phyloP scores from a whole-genome alignment of 768 basidiomycete genomes.

The Amanita molliuscula region DNA sequence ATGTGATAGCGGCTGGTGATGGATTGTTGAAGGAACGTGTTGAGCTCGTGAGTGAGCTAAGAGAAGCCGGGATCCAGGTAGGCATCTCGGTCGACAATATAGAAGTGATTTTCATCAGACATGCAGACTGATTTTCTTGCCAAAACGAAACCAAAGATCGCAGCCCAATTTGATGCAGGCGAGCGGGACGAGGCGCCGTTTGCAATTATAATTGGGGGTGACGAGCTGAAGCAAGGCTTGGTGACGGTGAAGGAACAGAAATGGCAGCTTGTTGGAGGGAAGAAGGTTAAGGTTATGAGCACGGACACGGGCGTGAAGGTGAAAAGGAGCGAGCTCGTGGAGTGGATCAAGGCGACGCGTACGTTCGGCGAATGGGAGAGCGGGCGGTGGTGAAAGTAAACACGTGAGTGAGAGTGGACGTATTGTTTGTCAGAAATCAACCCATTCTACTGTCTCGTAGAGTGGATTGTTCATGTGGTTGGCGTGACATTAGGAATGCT shows the following conservation, averaged over 20 bases:
- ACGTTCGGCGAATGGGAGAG: conserved; percentile 34
- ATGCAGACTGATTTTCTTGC: conserved; percentile 82
- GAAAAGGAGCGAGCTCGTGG: conserved; percentile 46
- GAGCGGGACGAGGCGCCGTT: conserved; percentile 92
- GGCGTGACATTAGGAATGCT: conserved; percentile 60
- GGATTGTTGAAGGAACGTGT: conserved; percentile 81
- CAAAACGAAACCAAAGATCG: conserved; percentile 85
- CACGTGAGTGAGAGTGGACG: background rate
- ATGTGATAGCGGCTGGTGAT: too few species aligned
- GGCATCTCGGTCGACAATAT: background rate
- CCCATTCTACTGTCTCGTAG: too few species aligned
- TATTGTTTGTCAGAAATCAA: too few species aligned
- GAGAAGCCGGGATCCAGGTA: conserved; percentile 85
- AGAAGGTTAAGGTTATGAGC: conserved; percentile 56
- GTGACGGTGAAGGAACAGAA: conserved; percentile 89
- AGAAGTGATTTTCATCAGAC: too few species aligned
- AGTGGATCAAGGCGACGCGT: conserved; percentile 46
- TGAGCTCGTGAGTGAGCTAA: conserved; percentile 63
- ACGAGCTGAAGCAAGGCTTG: conserved; percentile 75
- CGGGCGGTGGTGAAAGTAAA: conserved; percentile 11
- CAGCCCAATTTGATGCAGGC: conserved; percentile 78
- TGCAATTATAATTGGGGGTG: conserved; percentile 82
- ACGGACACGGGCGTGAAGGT: conserved; percentile 60
- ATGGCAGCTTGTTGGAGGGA: conserved; percentile 67
- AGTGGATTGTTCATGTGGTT: too few species aligned